These are phyloP conservation scores for Brettanomyces sp. DNA, from an alignment of 805 yeast species.

Conservation along the genomic window DNA sequence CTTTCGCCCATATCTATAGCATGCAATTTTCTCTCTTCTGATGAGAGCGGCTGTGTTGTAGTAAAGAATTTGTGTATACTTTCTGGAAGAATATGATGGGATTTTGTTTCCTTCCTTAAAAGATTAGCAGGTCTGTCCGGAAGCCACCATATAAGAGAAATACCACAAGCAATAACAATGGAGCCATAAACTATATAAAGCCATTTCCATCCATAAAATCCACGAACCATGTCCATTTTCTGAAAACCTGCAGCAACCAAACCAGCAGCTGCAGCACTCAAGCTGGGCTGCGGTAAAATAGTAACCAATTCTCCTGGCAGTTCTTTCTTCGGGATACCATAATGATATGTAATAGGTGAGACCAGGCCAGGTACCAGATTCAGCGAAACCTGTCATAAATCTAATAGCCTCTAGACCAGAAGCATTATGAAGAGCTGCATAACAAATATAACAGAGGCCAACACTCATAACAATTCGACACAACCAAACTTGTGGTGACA, in stretches of 20 bases:
- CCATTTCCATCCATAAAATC: conserved; percentile 83
- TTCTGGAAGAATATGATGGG: conserved; percentile 11
- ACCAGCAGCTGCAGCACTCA: conserved; percentile 87
- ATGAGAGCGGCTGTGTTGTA: conserved; percentile 39
- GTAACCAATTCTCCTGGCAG: conserved; percentile 74
- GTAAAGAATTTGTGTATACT: conserved; percentile 11
- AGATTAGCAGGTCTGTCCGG: conserved; percentile 62
- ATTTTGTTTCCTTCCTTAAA: not conserved
- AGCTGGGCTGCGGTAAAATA: conserved; percentile 87
- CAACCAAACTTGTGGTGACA: conserved; percentile 81
- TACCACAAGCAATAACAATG: conserved; percentile 55
- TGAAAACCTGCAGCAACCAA: conserved; percentile 84
- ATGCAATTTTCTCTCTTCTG: conserved; percentile 47
- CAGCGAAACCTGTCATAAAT: conserved; percentile 64
- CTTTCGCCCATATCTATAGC: conserved; percentile 48
- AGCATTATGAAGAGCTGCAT: conserved; percentile 46
- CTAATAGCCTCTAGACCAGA: conserved; percentile 63
- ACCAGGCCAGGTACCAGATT: conserved; percentile 90
- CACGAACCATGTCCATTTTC: conserved; percentile 62
- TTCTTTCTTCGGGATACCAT: conserved; percentile 77
- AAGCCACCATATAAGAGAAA: conserved; percentile 68
- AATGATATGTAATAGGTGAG: conserved; percentile 73
- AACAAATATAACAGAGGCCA: conserved; percentile 71
- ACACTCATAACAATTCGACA: conserved; percentile 68
- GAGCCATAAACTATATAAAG: conserved; percentile 70